A percentile compares a stretch with the other conserved stretches of the same genome.
Evolutionary conservation across 176 grass and related monocot species (phyloP).

Genomic region (Typha latifolia): DNA sequence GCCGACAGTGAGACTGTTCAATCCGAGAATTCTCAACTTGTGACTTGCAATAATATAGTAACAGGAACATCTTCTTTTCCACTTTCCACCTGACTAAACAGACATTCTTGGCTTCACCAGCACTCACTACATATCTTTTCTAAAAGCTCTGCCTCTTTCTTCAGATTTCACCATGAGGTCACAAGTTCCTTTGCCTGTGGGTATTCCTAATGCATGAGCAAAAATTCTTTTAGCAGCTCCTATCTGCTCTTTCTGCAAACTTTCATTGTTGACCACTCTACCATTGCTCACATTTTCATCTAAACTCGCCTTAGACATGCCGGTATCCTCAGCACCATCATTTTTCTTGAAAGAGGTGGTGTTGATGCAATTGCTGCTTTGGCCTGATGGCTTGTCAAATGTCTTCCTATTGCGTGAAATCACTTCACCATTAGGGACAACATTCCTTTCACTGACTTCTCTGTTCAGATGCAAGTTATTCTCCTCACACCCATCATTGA

Average conservation of each 20-base stretch:
- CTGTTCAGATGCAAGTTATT: conserved; percentile 16
- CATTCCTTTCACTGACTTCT: neutral
- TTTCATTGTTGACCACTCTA: conserved; percentile 28
- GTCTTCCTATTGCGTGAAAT: conserved; percentile 5
- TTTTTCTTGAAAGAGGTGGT: neutral
- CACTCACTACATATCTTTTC: conserved; percentile 2
- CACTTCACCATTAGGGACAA: conserved; percentile 4
- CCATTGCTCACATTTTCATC: neutral
- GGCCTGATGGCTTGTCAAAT: neutral
- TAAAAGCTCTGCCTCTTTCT: conserved; percentile 3
- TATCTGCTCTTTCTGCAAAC: conserved; percentile 66
- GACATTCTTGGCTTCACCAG: neutral
- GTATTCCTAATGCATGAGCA: conserved; percentile 55
- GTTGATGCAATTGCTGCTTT: neutral
- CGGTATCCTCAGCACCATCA: neutral
- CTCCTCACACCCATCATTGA: conserved; percentile 5
- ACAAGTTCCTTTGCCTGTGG: conserved; percentile 25
- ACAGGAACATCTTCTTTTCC: neutral
- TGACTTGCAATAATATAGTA: too few species aligned
- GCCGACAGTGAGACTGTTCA: too few species aligned
- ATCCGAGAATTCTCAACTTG: too few species aligned
- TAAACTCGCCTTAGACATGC: neutral
- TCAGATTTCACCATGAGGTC: conserved; percentile 17
- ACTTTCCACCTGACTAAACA: neutral
- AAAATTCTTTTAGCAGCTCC: conserved; percentile 92